phyloP scores from a whole-genome alignment of 192 early-diverging fungal genomes.

The Phycomyces blakesleeanus region DNA sequence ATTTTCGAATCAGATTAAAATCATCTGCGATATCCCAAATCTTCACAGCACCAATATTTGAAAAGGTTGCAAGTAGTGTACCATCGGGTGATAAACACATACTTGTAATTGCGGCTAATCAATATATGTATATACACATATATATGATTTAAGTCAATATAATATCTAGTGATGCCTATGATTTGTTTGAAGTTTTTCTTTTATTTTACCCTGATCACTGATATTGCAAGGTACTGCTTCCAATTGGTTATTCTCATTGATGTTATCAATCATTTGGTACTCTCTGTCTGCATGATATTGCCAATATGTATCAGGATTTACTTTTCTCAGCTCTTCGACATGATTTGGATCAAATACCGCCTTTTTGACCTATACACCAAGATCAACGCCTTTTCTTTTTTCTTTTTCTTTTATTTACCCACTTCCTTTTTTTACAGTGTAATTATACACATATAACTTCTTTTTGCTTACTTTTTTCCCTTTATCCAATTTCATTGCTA shows the following conservation, averaged over 20 bases:
- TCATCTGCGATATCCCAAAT: slow-evolving; percentile 78
- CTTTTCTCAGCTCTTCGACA: slow-evolving; percentile 44
- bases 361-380: slow-evolving; percentile 6
- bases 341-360: slow-evolving; percentile 47
- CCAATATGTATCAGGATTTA: slow-evolving; percentile 65
- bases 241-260: slow-evolving; percentile 70
- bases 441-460: too few relatives aligned
- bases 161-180: too few relatives aligned
- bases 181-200: not conserved
- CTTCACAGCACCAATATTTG: slow-evolving; percentile 67
- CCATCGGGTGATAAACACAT: slow-evolving; percentile 85
- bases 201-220: slow-evolving; percentile 62
- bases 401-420: not conserved
- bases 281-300: slow-evolving; percentile 46
- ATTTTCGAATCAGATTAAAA: slow-evolving; percentile 61
- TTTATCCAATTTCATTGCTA: slow-evolving; percentile 3
- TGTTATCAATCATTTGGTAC: slow-evolving; percentile 55
- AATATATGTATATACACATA: not conserved
- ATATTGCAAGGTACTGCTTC: slow-evolving; percentile 60
- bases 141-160: not conserved
- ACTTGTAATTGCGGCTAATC: slow-evolving; percentile 66
- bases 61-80: slow-evolving; percentile 81
- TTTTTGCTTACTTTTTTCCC: slow-evolving; percentile 7
- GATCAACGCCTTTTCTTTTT: not conserved
- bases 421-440: not conserved